These are phyloP conservation scores for Chlorella sp. DNA, from an alignment of 139 green algal genomes.

Conservation along the genomic window DNA sequence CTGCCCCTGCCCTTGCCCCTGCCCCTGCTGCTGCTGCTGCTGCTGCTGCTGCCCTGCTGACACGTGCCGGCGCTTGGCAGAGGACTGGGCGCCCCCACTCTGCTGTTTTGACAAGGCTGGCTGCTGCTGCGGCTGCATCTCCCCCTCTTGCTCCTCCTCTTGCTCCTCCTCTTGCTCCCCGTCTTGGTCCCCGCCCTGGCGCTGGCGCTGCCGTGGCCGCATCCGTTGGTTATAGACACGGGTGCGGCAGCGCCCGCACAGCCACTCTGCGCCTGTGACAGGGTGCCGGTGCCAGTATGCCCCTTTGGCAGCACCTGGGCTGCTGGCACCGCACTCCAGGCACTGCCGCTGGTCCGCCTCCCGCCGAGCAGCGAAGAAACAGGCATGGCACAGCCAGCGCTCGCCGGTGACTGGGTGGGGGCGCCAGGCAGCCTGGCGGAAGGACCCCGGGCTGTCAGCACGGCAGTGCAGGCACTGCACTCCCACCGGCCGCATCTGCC, in stretches of 20 bases:
- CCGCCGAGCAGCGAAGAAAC: no score
- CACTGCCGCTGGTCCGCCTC: no score
- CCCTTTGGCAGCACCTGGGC: not conserved
- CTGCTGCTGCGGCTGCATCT: not conserved
- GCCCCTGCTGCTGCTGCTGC: not conserved
- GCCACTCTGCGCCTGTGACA: not conserved
- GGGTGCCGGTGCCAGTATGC: not conserved
- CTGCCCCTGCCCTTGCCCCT: no score
- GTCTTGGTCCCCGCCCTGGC: not conserved
- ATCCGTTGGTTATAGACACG: not conserved
- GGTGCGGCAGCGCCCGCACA: not conserved
- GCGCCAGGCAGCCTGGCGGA: not conserved
- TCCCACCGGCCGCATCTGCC: no score
- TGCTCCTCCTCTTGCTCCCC: not conserved
- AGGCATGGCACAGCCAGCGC: no score
- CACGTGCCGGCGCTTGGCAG: not conserved
- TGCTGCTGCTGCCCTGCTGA: no score
- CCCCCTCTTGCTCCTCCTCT: no score
- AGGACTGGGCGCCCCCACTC: no score
- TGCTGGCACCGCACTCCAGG: no score
- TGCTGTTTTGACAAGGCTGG: not conserved
- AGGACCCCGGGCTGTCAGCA: not conserved
- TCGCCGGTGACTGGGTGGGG: not conserved
- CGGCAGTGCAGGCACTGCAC: not conserved
- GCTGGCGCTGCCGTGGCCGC: not conserved